phyloP scores from a whole-genome alignment of 805 yeast species.

The Candida cerambycidarum region DNA sequence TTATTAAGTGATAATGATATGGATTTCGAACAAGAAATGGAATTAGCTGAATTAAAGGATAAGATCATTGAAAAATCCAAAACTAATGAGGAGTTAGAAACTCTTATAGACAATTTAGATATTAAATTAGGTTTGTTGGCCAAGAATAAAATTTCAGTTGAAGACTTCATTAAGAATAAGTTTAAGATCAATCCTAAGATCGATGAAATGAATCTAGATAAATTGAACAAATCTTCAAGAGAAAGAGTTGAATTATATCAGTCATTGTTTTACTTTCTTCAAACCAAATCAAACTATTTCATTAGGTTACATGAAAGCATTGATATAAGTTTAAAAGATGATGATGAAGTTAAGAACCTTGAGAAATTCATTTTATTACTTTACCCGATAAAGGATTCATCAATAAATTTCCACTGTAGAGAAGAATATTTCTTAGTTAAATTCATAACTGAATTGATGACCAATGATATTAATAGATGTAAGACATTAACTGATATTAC shows the following conservation, averaged over 20 bases:
- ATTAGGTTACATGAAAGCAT: constrained; percentile 48
- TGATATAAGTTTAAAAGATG: constrained; percentile 23
- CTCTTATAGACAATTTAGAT: constrained; percentile 71
- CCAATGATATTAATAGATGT: constrained; percentile 36
- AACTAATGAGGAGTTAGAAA: constrained; percentile 69
- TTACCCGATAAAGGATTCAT: constrained; percentile 32
- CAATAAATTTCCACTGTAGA: constrained; percentile 45
- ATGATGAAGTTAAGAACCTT: constrained; percentile 22
- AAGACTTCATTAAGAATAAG: constrained; percentile 57
- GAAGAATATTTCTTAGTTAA: constrained; percentile 71
- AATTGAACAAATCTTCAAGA: constrained; percentile 41
- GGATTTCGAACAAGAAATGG: constrained; percentile 75
- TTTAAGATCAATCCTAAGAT: constrained; percentile 21
- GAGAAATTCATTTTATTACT: constrained; percentile 23
- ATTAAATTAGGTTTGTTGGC: constrained; percentile 75
- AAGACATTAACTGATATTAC: constrained; percentile 37
- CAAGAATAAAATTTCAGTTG: constrained; percentile 75
- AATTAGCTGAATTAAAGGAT: constrained; percentile 65
- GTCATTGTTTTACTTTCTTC: constrained; percentile 76
- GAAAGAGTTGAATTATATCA: constrained; percentile 68
- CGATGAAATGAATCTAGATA: constrained; percentile 25
- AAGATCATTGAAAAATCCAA: constrained; percentile 68
- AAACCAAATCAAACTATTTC: constrained; percentile 78
- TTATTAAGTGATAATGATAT: constrained; percentile 69
- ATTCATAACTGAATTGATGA: constrained; percentile 50